phyloP scores from a whole-genome alignment of 768 basidiomycete genomes.

The Rhizopogon salebrosus region DNA sequence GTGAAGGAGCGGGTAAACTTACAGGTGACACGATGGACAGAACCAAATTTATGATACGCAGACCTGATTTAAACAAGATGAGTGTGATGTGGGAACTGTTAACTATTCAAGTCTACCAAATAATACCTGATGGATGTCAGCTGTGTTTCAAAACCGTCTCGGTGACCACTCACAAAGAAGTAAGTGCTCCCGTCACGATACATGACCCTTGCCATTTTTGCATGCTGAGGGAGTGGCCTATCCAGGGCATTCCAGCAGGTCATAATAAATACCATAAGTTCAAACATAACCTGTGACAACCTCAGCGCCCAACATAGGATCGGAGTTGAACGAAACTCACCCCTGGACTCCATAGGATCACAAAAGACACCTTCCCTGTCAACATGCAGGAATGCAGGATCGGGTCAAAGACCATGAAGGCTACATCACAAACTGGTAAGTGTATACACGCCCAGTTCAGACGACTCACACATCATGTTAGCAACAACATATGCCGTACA shows the following conservation, averaged over 20 bases:
- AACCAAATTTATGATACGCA: slow-evolving; percentile 19
- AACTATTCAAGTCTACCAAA: slow-evolving; percentile 16
- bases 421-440: slow-evolving; percentile 6
- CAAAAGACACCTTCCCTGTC: slow-evolving; percentile 13
- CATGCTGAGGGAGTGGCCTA: slow-evolving; percentile 13
- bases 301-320: neutral
- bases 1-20: slow-evolving; percentile 1
- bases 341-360: slow-evolving; percentile 25
- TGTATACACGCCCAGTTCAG: neutral
- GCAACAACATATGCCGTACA: slow-evolving; percentile 21
- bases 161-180: slow-evolving; percentile 18
- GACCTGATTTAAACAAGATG: slow-evolving; percentile 6
- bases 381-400: slow-evolving; percentile 17
- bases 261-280: slow-evolving; percentile 25
- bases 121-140: slow-evolving; percentile 13
- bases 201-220: slow-evolving; percentile 18
- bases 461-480: slow-evolving; percentile 22
- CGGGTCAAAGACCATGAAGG: slow-evolving; percentile 10
- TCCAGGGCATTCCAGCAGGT: slow-evolving; percentile 26
- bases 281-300: slow-evolving; percentile 21
- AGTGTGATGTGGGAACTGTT: neutral
- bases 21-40: slow-evolving; percentile 18
- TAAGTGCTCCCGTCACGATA: slow-evolving; percentile 24
- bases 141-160: neutral
- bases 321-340: slow-evolving; percentile 6